Evolutionary conservation across 352 stramenopile species (phyloP).

Genomic region (Globisporangium acanthophoron): DNA sequence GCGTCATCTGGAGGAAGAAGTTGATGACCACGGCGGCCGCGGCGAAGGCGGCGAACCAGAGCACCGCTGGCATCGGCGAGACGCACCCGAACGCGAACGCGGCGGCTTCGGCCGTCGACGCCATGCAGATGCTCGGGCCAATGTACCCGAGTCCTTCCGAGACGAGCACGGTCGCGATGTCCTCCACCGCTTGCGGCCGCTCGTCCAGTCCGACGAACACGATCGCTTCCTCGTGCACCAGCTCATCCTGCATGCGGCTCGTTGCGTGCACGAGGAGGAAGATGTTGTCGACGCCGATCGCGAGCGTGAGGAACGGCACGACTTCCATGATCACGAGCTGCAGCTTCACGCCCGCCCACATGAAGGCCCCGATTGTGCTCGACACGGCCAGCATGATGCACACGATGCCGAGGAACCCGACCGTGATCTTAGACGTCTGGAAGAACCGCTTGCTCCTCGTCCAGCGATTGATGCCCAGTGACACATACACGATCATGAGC

Average conservation of each 20-base stretch:
- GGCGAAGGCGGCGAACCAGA: conserved; percentile 57
- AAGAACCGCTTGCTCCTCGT: conserved; percentile 44
- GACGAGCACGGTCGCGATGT: conserved; percentile 44
- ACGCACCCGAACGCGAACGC: conserved; percentile 51
- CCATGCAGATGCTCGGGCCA: conserved; percentile 56
- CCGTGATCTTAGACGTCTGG: conserved; percentile 50
- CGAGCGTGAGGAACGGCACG: conserved; percentile 55
- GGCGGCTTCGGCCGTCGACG: conserved; percentile 34
- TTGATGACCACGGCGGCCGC: conserved; percentile 40
- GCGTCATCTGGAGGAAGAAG: conserved; percentile 58
- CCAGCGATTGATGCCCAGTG: conserved; percentile 62
- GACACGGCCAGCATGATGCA: conserved; percentile 60
- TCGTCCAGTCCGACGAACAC: conserved; percentile 47
- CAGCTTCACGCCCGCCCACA: conserved; percentile 51
- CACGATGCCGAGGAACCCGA: conserved; percentile 58
- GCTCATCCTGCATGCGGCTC: conserved; percentile 36
- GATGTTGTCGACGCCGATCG: conserved; percentile 68
- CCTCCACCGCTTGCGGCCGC: conserved; percentile 38
- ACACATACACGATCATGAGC: conserved; percentile 69
- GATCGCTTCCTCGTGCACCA: conserved; percentile 35
- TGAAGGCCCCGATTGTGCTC: conserved; percentile 62
- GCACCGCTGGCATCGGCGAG: conserved; percentile 56
- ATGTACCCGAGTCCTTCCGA: conserved; percentile 42
- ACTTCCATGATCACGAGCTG: conserved; percentile 70
- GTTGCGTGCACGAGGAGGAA: conserved; percentile 63